Evolutionary conservation across 2,329 filamentous ascomycete species (phyloP).

Genomic region (Bisporella sp.): DNA sequence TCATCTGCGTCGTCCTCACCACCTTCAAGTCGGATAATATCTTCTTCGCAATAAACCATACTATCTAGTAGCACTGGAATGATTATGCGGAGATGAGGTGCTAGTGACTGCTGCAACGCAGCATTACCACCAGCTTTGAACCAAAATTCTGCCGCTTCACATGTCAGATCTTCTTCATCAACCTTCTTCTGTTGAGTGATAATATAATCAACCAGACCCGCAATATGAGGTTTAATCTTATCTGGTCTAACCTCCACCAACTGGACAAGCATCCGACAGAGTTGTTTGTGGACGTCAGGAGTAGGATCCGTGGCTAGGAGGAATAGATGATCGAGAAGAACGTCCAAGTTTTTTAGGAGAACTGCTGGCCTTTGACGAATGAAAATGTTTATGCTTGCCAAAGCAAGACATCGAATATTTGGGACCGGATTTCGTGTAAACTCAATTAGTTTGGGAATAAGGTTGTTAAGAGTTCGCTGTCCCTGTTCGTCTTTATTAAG

Average conservation of each 20-base stretch:
- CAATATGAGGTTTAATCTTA: conserved; percentile 82
- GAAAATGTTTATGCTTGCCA: conserved; percentile 87
- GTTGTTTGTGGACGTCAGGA: conserved; percentile 80
- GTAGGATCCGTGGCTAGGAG: conserved; percentile 68
- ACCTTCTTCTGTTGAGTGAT: conserved; percentile 75
- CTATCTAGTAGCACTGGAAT: conserved; percentile 86
- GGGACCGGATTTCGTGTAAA: conserved; percentile 71
- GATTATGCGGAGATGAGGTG: conserved; percentile 74
- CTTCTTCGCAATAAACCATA: conserved; percentile 95
- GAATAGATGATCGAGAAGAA: conserved; percentile 77
- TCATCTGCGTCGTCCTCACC: conserved; percentile 86
- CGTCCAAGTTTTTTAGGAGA: conserved; percentile 72
- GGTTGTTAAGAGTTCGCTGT: conserved; percentile 77
- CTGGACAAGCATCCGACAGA: conserved; percentile 88
- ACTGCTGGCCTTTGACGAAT: conserved; percentile 78
- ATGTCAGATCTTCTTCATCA: conserved; percentile 81
- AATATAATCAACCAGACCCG: conserved; percentile 87
- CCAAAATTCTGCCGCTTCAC: conserved; percentile 97
- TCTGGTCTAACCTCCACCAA: conserved; percentile 86
- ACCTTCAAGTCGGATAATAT: conserved; percentile 76
- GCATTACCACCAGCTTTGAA: conserved; percentile 86
- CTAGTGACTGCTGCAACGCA: conserved; percentile 67
- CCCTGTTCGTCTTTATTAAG: conserved; percentile 84
- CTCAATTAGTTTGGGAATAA: conserved; percentile 85
- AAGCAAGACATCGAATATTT: conserved; percentile 72